These are phyloP conservation scores for Botrytis squamosa DNA, from an alignment of 2,329 filamentous ascomycete genomes.

Conservation along the genomic window DNA sequence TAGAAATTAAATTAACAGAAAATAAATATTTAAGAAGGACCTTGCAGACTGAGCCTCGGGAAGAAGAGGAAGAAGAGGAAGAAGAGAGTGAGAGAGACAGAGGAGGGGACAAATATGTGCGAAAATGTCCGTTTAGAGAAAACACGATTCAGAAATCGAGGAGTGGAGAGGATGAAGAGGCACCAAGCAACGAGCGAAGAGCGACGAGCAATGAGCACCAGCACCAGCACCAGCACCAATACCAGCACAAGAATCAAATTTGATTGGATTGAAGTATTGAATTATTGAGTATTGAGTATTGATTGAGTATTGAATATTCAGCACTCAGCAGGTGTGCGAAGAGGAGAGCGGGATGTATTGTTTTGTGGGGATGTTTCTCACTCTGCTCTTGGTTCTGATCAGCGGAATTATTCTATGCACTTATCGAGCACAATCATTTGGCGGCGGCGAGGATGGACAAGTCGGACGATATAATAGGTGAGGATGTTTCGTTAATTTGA, in stretches of 20 bases:
- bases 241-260: not conserved
- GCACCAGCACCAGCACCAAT: not conserved
- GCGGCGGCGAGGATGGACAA: conserved; percentile 7
- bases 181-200: not conserved
- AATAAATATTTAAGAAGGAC: not conserved
- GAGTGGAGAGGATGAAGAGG: not conserved
- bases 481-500: not conserved
- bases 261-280: not conserved
- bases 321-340: conserved; percentile 3
- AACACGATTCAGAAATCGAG: not conserved
- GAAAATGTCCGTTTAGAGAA: not conserved
- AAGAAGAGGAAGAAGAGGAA: not conserved
- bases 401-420: conserved; percentile 4
- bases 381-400: conserved; percentile 8
- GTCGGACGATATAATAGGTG: conserved; percentile 10
- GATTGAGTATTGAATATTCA: not conserved
- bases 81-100: not conserved
- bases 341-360: not conserved
- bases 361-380: not conserved
- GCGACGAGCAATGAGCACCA: not conserved
- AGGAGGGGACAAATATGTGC: not conserved
- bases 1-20: conserved; percentile 10
- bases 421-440: not conserved
- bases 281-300: not conserved
- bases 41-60: not conserved